phyloP scores from a whole-genome alignment of 345 rosid species.

The Eucalyptus urophylla region DNA sequence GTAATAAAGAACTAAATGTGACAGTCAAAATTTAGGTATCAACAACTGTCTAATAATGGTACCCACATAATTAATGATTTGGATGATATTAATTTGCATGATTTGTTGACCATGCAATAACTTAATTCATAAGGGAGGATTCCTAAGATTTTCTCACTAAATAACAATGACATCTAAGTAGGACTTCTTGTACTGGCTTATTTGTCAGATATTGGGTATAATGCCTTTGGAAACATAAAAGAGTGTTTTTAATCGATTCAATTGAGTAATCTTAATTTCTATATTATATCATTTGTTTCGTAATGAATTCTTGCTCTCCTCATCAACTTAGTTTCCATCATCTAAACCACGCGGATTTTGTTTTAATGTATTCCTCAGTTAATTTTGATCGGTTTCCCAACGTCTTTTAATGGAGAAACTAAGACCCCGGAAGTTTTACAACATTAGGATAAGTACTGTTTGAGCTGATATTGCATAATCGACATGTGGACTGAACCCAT shows the following conservation, averaged over 20 bases:
- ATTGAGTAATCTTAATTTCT: background rate
- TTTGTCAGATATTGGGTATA: background rate
- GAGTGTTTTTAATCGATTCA: background rate
- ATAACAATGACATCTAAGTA: background rate
- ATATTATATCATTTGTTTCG: background rate
- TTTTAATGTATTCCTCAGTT: background rate
- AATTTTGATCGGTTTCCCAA: background rate
- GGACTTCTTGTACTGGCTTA: background rate
- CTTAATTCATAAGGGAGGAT: background rate
- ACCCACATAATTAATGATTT: background rate
- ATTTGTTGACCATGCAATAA: background rate
- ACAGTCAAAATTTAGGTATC: no score
- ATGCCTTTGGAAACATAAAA: background rate
- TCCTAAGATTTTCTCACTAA: background rate
- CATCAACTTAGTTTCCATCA: background rate
- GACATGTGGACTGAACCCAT: background rate
- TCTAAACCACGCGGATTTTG: background rate
- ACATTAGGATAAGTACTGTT: background rate
- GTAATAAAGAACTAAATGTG: no score
- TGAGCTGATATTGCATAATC: background rate
- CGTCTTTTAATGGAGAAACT: background rate
- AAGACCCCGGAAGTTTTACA: background rate
- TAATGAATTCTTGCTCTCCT: background rate
- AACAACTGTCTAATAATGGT: accelerated
- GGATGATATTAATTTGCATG: background rate